A percentile compares a stretch with the other conserved stretches of the same genome.
phyloP scores from a whole-genome alignment of 73 alveolate genomes.

The Stentor roeselii region DNA sequence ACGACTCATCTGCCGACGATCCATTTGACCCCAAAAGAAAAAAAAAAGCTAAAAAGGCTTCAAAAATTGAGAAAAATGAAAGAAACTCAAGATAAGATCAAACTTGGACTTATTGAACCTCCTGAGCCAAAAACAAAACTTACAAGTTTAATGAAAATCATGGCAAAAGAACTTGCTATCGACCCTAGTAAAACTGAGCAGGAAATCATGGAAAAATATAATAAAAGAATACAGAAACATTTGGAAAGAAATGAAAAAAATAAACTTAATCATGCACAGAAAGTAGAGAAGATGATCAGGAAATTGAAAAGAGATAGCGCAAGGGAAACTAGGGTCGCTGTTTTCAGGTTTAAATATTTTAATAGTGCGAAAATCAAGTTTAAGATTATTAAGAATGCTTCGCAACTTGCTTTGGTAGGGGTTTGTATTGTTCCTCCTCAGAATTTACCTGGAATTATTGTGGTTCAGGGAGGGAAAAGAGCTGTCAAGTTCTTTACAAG shows the following conservation, averaged over 20 bases:
- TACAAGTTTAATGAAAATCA: slow-evolving; percentile 69
- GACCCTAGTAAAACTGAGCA: slow-evolving; percentile 83
- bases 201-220: slow-evolving; percentile 62
- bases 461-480: slow-evolving; percentile 89
- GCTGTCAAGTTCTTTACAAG: slow-evolving; percentile 81
- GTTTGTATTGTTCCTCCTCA: slow-evolving; percentile 51
- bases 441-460: slow-evolving; percentile 59
- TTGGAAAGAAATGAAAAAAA: slow-evolving; percentile 68
- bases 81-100: slow-evolving; percentile 80
- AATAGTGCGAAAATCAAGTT: slow-evolving; percentile 54
- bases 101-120: slow-evolving; percentile 77
- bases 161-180: slow-evolving; percentile 75
- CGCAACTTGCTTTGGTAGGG: slow-evolving; percentile 71
- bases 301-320: slow-evolving; percentile 74
- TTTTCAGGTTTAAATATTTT: slow-evolving; percentile 63
- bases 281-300: slow-evolving; percentile 68
- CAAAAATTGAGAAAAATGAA: slow-evolving; percentile 65
- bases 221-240: slow-evolving; percentile 66
- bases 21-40: slow-evolving; percentile 75
- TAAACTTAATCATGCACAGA: slow-evolving; percentile 74
- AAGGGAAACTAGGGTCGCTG: slow-evolving; percentile 71
- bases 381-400: slow-evolving; percentile 79
- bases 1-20: slow-evolving; percentile 57
- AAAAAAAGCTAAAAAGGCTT: slow-evolving; percentile 65
- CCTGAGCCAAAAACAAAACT: slow-evolving; percentile 82